Evolutionary conservation across 176 grass and related monocot species (phyloP).

Genomic region (Aegilops sharonensis): DNA sequence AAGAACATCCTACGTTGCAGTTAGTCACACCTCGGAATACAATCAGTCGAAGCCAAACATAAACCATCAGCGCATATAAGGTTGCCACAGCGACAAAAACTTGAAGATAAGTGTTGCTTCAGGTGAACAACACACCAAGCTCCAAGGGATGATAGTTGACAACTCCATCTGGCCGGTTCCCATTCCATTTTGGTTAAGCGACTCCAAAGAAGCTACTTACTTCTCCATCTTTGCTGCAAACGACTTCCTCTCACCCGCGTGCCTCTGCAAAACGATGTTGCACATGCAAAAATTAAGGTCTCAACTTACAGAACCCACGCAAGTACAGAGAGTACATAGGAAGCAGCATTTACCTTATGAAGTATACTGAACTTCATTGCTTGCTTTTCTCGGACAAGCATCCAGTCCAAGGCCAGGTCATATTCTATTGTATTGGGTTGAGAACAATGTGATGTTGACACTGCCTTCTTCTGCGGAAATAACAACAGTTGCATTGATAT

Average conservation of each 20-base stretch:
- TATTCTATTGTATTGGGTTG: slow-evolving; percentile 94
- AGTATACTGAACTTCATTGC: slow-evolving; percentile 35
- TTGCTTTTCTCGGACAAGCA: slow-evolving; percentile 52
- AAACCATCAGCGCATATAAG: neutral
- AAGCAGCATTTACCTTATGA: slow-evolving; percentile 51
- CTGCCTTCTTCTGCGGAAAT: slow-evolving; percentile 71
- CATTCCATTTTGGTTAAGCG: neutral
- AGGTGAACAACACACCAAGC: slow-evolving; percentile 14
- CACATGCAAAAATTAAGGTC: slow-evolving; percentile 25
- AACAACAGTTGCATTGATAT: neutral
- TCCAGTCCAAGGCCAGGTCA: slow-evolving; percentile 90
- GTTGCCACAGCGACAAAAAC: neutral
- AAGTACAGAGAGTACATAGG: neutral
- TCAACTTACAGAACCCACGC: neutral
- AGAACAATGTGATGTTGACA: slow-evolving; percentile 94
- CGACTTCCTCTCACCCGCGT: slow-evolving; percentile 30
- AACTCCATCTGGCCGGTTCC: slow-evolving; percentile 6
- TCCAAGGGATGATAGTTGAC: neutral
- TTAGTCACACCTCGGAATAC: neutral
- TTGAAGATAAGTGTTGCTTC: neutral
- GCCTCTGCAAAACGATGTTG: slow-evolving; percentile 33
- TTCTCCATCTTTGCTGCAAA: slow-evolving; percentile 37
- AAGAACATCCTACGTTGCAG: neutral
- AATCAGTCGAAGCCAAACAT: neutral
- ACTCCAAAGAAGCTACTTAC: slow-evolving; percentile 17